Conservation (phyloP, 1,284 basidiomycete species). For the Mycena citricolor region DNA sequence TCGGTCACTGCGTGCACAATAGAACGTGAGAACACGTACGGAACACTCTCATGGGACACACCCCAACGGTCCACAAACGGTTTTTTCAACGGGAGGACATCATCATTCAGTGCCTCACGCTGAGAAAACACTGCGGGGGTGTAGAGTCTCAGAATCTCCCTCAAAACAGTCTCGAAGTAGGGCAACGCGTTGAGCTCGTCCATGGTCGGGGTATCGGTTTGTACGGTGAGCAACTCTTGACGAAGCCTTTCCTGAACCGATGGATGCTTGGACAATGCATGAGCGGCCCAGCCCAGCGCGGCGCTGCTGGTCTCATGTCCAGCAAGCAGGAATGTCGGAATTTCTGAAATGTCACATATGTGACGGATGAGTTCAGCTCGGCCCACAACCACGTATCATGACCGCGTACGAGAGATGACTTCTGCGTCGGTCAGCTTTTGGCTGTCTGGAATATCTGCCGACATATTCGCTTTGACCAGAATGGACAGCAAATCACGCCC, state of each 20-base stretch:
- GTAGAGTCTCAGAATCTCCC: conserved; percentile 68
- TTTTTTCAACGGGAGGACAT: conserved; percentile 52
- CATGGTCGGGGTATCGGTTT: too few species aligned
- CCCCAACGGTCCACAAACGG: conserved; percentile 45
- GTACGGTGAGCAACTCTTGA: conserved; percentile 57
- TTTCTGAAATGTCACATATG: conserved; percentile 36
- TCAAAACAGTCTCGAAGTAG: conserved; percentile 64
- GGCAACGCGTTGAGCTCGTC: conserved; percentile 54
- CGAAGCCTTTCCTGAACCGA: conserved; percentile 67
- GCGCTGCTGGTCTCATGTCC: conserved; percentile 83
- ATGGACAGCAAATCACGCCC: conserved; percentile 55
- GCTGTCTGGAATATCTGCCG: conserved; percentile 50
- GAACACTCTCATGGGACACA: conserved; percentile 33
- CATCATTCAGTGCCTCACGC: conserved; percentile 52
- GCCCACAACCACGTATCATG: too few species aligned
- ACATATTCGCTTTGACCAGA: conserved; percentile 65
- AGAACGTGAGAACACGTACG: conserved; percentile 27
- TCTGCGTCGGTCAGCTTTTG: conserved; percentile 73
- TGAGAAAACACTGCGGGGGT: conserved; percentile 57
- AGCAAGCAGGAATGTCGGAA: conserved; percentile 60
- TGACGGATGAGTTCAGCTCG: too few species aligned
- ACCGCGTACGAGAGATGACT: conserved; percentile 66
- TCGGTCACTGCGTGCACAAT: conserved; percentile 2
- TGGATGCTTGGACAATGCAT: conserved; percentile 54
- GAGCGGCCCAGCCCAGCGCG: conserved; percentile 60